Base-by-base conservation (phyloP, 2,329 filamentous ascomycete genomes). In the Epichloe typhina region DNA sequence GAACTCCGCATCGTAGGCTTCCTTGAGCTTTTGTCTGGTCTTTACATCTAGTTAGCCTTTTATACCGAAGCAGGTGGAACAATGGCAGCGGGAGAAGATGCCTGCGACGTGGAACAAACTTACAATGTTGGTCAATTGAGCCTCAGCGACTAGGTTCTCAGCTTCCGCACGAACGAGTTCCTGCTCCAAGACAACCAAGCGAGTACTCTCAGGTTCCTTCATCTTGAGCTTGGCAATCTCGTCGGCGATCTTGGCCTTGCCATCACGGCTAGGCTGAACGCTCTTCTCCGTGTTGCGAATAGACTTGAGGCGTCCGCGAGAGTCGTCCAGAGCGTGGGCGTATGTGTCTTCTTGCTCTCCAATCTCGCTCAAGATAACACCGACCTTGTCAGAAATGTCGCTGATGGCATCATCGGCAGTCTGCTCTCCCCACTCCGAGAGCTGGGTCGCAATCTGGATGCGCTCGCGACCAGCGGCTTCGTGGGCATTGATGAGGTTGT, bases 101-200 rank as follows among this genome's bases (percentile, higher is more conserved):
- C 11, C 15, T 38, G 9, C 15, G 31, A 31, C 31, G 31, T 17
- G 3, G 9, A 39, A n/a, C 5, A 31, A 19, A 77, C 84, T 54
- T 72, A 94, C 88, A 59, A 95, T 82, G 66, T 98, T 98, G 63
- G 86, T 91, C 66, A 98, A 75, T 69, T 98, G 93, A 21, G 93
- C 93, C 70, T 98, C 93, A 1, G 93, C 93, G 47, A 98, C 93
- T 53, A 98, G 71, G 61, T 88, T 94, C 73, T 97, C 90, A 3
- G 93, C 93, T 74, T 98, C 93, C 23, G 91, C 90, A 57, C 93
- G 79, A 49, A 98, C 90, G 49, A 98, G 82, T 73, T 97, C 93
- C 72, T 98, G 93, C 73, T 98, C 93, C 50, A 97, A 76, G 21
- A 84, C 84, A 37, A 88, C 82, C 50, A 97, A 73, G 64, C 82